Conservation (phyloP, 129 eudicot genomes). For the Saussurea involucrata region DNA sequence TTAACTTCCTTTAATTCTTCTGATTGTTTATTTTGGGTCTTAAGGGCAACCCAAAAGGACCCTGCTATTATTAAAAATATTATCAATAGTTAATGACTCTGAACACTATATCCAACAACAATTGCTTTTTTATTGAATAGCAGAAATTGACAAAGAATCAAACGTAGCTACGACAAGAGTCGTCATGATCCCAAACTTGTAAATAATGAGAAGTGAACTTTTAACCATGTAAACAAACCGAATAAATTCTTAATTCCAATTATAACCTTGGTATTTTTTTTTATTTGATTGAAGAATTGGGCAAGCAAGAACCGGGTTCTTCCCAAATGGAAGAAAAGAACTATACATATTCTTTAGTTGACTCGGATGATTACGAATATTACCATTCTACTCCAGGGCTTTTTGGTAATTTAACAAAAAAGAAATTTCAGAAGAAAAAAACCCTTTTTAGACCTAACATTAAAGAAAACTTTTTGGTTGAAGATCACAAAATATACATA, state of each 20-base stretch:
- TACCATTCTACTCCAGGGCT: slow-evolving; percentile 26
- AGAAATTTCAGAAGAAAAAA: background rate
- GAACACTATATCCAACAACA: too few relatives aligned
- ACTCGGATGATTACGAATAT: slow-evolving; percentile 23
- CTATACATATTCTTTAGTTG: slow-evolving; percentile 30
- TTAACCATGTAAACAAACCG: background rate
- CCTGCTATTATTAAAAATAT: too few relatives aligned
- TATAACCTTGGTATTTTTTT: background rate
- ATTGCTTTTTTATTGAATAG: too few relatives aligned
- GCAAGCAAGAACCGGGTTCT: slow-evolving; percentile 24
- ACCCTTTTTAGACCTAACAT: background rate
- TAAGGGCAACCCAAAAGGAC: too few relatives aligned
- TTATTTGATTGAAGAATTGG: slow-evolving; percentile 17
- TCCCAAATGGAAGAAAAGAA: slow-evolving; percentile 27
- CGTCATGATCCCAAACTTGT: background rate
- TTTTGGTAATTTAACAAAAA: slow-evolving; percentile 2
- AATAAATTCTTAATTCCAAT: background rate
- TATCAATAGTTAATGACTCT: too few relatives aligned
- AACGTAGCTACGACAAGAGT: too few relatives aligned
- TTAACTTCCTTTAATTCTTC: too few relatives aligned
- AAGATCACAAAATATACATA: background rate
- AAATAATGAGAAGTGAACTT: background rate
- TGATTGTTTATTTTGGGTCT: too few relatives aligned
- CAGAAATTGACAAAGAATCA: too few relatives aligned
- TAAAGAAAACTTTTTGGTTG: background rate